Evolutionary conservation across 495 filamentous ascomycete genomes (phyloP), one percentile per base, ranked within the genome.

Genomic region (Xylaria nigripes): DNA sequence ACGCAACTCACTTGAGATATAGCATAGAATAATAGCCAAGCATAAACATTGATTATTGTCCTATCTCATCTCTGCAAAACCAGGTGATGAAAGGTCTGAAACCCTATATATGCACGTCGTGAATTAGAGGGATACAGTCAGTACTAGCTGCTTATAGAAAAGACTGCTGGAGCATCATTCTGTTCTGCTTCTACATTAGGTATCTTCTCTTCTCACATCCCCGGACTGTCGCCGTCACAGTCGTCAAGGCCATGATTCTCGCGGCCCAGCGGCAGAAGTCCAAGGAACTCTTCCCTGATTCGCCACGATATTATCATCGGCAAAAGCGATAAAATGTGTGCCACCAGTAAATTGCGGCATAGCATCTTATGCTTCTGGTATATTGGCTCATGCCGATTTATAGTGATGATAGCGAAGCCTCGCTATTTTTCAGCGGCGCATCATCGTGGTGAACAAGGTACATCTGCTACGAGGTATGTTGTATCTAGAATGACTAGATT

Each of bases 291-390:
- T 8, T 48, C 64, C 10, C 64, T 62, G 57, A 47, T 59, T 58
- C 53, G 77, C 68, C 34, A 80, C 53, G 74, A 78, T 40, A 82
- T 83, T 23, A 76, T 87, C 45, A 71, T 80, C 38, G 70, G 75
- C 53, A 76, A 80, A 59, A 76, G 75, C 12, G 80, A 84, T 43
- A 78, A 72, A 24, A 70, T 86, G 59, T 84, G 76, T 55, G 72
- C 76, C 16, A 70, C 74, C 30, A 70, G 77, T 80, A 57, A 64
- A 68, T 55, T 21, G 24, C 27, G 10, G 27, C 27, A 10, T 5
- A 30, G 10, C 5, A 30, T 30, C 4, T 10, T 10, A 30, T 5
- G 27, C 19, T 42, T 2, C n/a, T 25, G 32, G 25, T 24, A 1
- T 18, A 13, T 27, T 40, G 9, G 32, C 30, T 56, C 5, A 56